A percentile compares a stretch with the other conserved stretches of the same genome.
These are phyloP conservation scores for Coprinopsis sp. DNA, from an alignment of 768 basidiomycete species.

Conservation along the genomic window DNA sequence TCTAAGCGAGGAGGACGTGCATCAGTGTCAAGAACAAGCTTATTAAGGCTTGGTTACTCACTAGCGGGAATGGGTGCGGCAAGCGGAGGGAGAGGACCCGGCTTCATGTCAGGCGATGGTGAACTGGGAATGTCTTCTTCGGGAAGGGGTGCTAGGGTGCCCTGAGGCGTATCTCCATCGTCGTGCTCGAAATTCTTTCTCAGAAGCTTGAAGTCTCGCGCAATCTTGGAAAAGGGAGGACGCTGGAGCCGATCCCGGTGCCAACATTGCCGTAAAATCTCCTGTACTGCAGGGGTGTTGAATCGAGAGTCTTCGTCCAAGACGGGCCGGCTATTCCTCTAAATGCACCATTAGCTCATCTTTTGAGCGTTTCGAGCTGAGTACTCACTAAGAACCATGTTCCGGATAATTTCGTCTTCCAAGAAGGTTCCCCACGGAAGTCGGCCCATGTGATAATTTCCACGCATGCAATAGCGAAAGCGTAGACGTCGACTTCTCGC, in stretches of 20 bases:
- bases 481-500: constrained; percentile 59
- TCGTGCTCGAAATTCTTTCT: constrained; percentile 28
- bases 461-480: constrained; percentile 61
- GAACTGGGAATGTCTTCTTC: not conserved
- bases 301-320: constrained; percentile 36
- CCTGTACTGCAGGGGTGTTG: constrained; percentile 32
- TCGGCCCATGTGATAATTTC: constrained; percentile 60
- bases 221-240: constrained; percentile 48
- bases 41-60: not conserved
- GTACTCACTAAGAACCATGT: constrained; percentile 43
- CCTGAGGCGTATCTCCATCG: constrained; percentile 16
- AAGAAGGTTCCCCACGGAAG: constrained; percentile 47
- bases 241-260: constrained; percentile 44
- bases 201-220: constrained; percentile 40
- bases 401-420: constrained; percentile 47
- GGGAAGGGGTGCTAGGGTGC: constrained; percentile 1
- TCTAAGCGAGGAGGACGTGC: not conserved
- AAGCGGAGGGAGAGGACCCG: constrained; percentile 17
- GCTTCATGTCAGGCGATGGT: constrained; percentile 37
- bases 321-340: constrained; percentile 51
- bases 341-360: not conserved
- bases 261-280: constrained; percentile 53
- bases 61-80: not conserved
- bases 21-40: not conserved
- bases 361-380: constrained; percentile 8